Base-by-base conservation (phyloP, 768 basidiomycete genomes). In the Suillus alpinus region DNA sequence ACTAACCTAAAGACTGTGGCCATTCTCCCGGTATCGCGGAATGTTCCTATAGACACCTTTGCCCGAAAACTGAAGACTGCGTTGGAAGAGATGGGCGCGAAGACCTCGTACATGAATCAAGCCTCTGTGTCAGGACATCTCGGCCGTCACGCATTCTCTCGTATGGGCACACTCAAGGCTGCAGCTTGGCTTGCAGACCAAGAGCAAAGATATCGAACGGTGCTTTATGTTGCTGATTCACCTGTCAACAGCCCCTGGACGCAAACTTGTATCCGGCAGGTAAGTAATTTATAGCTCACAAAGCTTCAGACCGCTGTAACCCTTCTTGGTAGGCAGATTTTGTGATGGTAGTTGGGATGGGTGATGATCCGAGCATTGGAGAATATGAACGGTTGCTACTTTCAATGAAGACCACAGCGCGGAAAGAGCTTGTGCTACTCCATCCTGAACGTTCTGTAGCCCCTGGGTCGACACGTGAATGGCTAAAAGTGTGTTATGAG, bases 191-290 rank as follows among this genome's bases (percentile, higher is more conserved):
- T 99, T 7, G 94, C 96, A 16, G 95, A 98, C 73, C 89, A 91
- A 71, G 95, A 98, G 72, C 93, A 98, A 76, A 85, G 92, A 68
- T 97, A 90, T 69, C 84, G 94, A 32, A 97, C 87, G 3, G 95
- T 98, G 0, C 82, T 99, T 16, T 98, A 98, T 70, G 94, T 99
- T 36, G 96, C 92, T 7, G 95, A 99, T 74, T 94, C 96, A 0
- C 88, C 95, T 0, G 94, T 96, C 39, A 92, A 86, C 59, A 95
- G 93, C 61, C 91, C 94, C 20, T 99, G 97, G 97, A 98, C 96
- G 34, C 91, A 98, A 74, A 98, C 95, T 0, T 98, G 95, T 72
- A 95, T 99, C 63, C 85, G 94, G 29, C 96, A 98, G 81, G 92
- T 91, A 59, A 51, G 81, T 61, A n/a, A 16, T n/a, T 52, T 31